Evolutionary conservation across 495 filamentous ascomycete species (phyloP), one percentile per base, ranked within the genome.

Genomic region (Xanthoparmelia taractica): DNA sequence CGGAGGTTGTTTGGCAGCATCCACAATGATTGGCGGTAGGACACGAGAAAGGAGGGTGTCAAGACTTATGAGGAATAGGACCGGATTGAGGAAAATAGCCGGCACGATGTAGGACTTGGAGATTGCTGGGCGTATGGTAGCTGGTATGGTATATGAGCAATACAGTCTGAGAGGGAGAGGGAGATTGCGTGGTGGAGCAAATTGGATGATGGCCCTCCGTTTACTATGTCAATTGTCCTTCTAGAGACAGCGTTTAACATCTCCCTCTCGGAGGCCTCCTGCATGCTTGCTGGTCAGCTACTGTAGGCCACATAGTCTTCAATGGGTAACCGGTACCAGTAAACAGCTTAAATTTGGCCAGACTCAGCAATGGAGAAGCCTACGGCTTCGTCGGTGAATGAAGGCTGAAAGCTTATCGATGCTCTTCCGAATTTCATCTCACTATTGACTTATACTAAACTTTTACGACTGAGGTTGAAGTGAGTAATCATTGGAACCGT

Each of bases 61-160:
- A 31, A 76, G 64, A 62, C 73, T 66, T 59, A 75, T 73, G 25
- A 78, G 72, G 58, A 78, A 67, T 43, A 78, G 66, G 63, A 75
- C 69, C 3, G 75, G 75, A 61, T 78, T 78, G 63, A 78, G 73
- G 55, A 78, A 59, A 63, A 78, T 70, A 34, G 74, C 75, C 29
- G 74, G 74, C 25, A 77, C 58, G 34, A 77, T 63, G 65, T 77
- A 77, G 58, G 68, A 70, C 10, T 69, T 67, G 12, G 70, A 69
- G 36, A 75, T 34, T 52, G 69, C 62, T 29, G 69, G 66, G 66
- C 65, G 67, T 65, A 71, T 71, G 23, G 4, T 65, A 29, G 34
- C 20, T n/a, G 43, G n/a, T 33, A n/a, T n/a, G 40, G 12, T 38
- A 17, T 15, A 31, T 31, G 27, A 31, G 25, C 25, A 31, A 18